phyloP scores from a whole-genome alignment of 2,329 filamentous ascomycete species.

The Penicillium glabrum region DNA sequence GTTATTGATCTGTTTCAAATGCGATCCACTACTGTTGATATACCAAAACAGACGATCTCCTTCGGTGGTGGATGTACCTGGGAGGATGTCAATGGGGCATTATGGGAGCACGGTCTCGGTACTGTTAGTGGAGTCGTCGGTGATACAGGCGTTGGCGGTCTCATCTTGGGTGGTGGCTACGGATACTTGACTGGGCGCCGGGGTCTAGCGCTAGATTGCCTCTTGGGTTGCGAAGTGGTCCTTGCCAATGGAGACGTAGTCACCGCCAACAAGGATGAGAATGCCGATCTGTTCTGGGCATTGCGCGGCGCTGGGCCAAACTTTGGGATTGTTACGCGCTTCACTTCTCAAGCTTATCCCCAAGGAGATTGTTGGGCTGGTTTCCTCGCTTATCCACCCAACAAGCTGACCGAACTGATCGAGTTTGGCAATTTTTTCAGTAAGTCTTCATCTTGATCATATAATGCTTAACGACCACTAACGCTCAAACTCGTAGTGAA shows the following conservation, averaged over 20 bases:
- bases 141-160: background rate
- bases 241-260: background rate
- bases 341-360: slow-evolving; percentile 2
- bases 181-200: background rate
- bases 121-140: slow-evolving; percentile 4
- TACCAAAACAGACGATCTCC: background rate
- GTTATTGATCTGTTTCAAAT: slow-evolving; percentile 3
- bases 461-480: too few relatives aligned
- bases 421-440: background rate
- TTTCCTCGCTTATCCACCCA: background rate
- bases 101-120: slow-evolving; percentile 1
- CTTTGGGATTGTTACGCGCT: slow-evolving; percentile 1
- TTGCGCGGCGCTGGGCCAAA: background rate
- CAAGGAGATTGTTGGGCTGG: slow-evolving; percentile 3
- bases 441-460: too few relatives aligned
- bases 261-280: background rate
- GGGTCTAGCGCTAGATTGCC: slow-evolving; percentile 1
- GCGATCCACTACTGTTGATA: background rate
- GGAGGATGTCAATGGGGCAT: slow-evolving; percentile 3
- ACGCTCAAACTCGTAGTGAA: too few relatives aligned
- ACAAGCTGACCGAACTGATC: background rate
- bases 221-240: slow-evolving; percentile 1
- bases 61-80: slow-evolving; percentile 4
- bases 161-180: slow-evolving; percentile 2
- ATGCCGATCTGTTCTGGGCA: slow-evolving; percentile 1